Evolutionary conservation across 768 basidiomycete species (phyloP), one percentile per base, ranked within the genome.

Genomic region (Calocybe cyanea): DNA sequence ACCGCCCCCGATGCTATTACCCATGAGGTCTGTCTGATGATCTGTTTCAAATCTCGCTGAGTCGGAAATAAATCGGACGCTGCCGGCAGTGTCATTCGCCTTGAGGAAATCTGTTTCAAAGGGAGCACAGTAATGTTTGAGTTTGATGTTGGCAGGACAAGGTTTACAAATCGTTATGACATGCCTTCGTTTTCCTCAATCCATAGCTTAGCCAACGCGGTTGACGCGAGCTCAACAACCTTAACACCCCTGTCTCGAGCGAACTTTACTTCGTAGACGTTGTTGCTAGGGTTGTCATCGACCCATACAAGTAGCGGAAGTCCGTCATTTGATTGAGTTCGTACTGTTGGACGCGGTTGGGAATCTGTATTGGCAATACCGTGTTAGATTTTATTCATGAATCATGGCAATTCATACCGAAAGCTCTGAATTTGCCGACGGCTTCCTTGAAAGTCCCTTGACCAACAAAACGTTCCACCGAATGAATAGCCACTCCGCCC

Each of bases 241-340:
- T 46, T 50, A 24, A 62, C 48, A 13, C 57, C 56, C 11, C 43
- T 35, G 13, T 48, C 4, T 14, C 39, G 38, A 5, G 60, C 63
- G 31, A 51, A 56, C 4, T 38, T 41, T 6, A 54, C 56, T 39
- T 54, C 56, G 10, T 38, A 34, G 1, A 23, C 21, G 20, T 60
- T 59, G 19, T 52, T 43, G 8, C 23, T 42, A 1, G 55, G 33
- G 24, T 55, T 54, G 23, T 62, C 59, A 20, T 62, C 61, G 1
- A 64, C 50, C 61, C 63, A 64, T 7, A 64, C 13, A 13, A 64
- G 19, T 9, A 64, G 40, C 5, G 63, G 59, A 17, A 57, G 40
- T 6, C 30, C 36, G 30, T 39, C 43, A 37, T 57, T 11, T 11
- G 45, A 23, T 33, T 20, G 37, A 20, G 17, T 18, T 23, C 38